Evolutionary conservation across 257 asterid species (phyloP).

Genomic region (Datura wrightii): DNA sequence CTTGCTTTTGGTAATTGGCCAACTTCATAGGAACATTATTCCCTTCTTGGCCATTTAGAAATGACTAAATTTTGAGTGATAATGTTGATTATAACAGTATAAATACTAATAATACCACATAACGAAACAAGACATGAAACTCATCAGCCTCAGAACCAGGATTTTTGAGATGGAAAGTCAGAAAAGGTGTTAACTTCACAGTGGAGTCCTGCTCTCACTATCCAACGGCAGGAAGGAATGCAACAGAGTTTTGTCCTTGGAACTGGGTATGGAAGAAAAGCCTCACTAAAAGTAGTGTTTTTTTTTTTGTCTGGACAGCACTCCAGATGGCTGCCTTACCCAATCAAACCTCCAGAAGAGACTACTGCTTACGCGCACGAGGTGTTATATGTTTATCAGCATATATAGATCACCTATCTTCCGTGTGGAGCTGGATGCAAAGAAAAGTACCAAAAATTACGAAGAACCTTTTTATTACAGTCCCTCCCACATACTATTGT

Average conservation of each 20-base stretch:
- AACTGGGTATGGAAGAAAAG: not conserved
- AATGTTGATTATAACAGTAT: not conserved
- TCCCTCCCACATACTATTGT: too few relatives aligned
- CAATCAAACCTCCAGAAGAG: too few relatives aligned
- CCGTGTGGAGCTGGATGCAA: too few relatives aligned
- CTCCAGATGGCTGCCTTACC: too few relatives aligned
- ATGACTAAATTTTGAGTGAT: not conserved
- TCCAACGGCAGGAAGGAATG: not conserved
- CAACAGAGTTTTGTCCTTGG: slow-evolving; percentile 10
- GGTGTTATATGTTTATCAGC: too few relatives aligned
- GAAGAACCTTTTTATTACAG: too few relatives aligned
- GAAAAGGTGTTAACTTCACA: too few relatives aligned
- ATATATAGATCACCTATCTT: too few relatives aligned
- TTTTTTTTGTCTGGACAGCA: too few relatives aligned
- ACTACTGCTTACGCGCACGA: too few relatives aligned
- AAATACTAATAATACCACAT: not conserved
- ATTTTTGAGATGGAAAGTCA: too few relatives aligned
- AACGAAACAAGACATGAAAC: not conserved
- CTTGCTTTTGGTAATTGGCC: slow-evolving; percentile 20
- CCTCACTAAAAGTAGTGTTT: not conserved
- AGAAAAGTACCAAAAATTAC: too few relatives aligned
- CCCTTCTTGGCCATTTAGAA: not conserved
- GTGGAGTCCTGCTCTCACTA: not conserved
- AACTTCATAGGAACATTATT: not conserved
- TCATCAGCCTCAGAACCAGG: not conserved